Evolutionary conservation across 2,329 filamentous ascomycete species (phyloP), one percentile per base, ranked within the genome.

Genomic region (Calonectria multiphialidica): DNA sequence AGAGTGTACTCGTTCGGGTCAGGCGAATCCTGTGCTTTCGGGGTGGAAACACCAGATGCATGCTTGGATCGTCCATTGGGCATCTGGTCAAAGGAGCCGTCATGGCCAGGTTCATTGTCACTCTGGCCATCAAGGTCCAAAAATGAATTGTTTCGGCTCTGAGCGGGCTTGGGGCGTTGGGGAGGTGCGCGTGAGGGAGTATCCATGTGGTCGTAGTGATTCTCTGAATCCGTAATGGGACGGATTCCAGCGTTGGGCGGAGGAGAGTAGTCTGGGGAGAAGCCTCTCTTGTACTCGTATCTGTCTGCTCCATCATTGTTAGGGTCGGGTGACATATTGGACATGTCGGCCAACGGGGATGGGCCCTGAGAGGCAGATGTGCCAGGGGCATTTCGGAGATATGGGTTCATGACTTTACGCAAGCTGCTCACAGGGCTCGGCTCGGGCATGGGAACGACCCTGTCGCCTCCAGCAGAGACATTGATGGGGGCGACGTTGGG

Each of bases 321-420:
- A 42, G 44, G 50, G 28, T 74, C 73, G 13, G 75, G 73, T 4
- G 77, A 77, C 25, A 80, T 71, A 28, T 80, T 81, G 55, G 78
- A 74, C 53, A 77, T 76, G 68, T 77, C 78, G 33, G 75, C 53
- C 68, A 79, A 40, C 5, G 78, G 78, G 28, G 78, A 80, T 18
- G 78, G 78, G 10, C 78, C 77, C 68, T 80, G 78, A n/a, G 69
- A 49, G n/a, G 62, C 79, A 2, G 80, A 76, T 10, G 79, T 76
- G 15, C 80, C 76, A 21, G 77, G 77, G 16, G 74, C 73, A 37
- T 78, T 81, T 66, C 83, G 85, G 23, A 98, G 85, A 81, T 95
- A 98, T 8, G 94, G 95, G 83, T 93, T 94, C 95, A 98, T 98
- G 65, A 94, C 94, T 83, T 94, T 91, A 72, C 94, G 91, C 76